A percentile compares a stretch with the other conserved stretches of the same genome.
These are phyloP conservation scores for Aspergillus sp. DNA, from an alignment of 2,329 filamentous ascomycete species.

Conservation along the genomic window DNA sequence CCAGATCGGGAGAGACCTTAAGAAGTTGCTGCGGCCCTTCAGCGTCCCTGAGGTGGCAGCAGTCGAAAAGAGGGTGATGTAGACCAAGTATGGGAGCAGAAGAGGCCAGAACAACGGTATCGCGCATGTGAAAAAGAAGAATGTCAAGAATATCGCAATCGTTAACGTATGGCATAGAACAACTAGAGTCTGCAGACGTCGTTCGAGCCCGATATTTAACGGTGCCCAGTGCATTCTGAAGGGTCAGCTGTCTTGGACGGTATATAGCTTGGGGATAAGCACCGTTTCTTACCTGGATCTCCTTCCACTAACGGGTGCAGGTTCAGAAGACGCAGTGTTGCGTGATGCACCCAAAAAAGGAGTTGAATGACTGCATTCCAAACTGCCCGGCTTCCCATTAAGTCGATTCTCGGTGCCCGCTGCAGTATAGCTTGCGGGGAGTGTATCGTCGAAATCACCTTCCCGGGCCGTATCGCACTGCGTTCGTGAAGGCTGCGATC, in stretches of 20 bases:
- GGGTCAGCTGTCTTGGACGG: not conserved
- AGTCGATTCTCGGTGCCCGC: slow-evolving; percentile 1
- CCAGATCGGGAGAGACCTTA: slow-evolving; percentile 70
- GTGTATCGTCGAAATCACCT: not conserved
- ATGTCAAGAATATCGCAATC: slow-evolving; percentile 60
- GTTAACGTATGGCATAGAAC: slow-evolving; percentile 65
- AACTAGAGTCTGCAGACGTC: slow-evolving; percentile 67
- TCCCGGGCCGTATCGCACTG: not conserved
- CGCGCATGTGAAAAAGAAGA: slow-evolving; percentile 85
- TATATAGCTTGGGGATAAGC: not conserved
- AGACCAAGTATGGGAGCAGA: slow-evolving; percentile 67
- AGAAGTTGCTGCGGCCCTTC: slow-evolving; percentile 61
- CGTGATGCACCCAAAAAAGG: not conserved
- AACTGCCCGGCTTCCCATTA: not conserved
- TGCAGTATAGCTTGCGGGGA: not conserved
- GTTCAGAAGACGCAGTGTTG: not conserved
- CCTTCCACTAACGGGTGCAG: not conserved
- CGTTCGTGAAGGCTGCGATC: not conserved
- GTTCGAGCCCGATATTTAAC: slow-evolving; percentile 59
- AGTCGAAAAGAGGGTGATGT: slow-evolving; percentile 65
- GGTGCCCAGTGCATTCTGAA: slow-evolving; percentile 60
- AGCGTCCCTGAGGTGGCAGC: slow-evolving; percentile 67
- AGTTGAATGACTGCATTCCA: not conserved
- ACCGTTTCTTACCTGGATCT: not conserved
- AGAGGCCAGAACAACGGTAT: slow-evolving; percentile 88